Evolutionary conservation across 2,329 filamentous ascomycete species (phyloP), one percentile per base, ranked within the genome.

Genomic region (Colletotrichum sp.): DNA sequence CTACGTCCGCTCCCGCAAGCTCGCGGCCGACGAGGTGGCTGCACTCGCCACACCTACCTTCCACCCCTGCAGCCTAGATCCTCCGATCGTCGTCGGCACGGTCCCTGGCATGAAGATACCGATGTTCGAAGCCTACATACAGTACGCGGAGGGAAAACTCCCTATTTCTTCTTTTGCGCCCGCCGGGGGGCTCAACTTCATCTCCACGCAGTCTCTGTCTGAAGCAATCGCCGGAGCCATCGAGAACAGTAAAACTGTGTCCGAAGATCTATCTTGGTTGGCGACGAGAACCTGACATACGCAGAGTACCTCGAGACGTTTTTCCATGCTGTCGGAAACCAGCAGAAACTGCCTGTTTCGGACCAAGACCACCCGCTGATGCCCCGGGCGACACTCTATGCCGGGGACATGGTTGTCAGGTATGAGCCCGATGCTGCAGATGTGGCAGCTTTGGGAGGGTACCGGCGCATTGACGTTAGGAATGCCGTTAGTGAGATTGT

Each of bases 301-400:
- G 71, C 61, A 10, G 62, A 65, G 60, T 76, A 73, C n/a, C 24
- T 76, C 2, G 66, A 62, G 26, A 56, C n/a, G 52, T 76, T 67
- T n/a, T 74, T 74, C 21, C 8, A 7, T 1, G 74, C 70, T 2
- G 61, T 65, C 3, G 64, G 58, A 2, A 74, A 36, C 30, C 10
- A 4, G 8, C 36, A 70, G 24, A 56, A 30, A 18, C 8, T 74
- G 28, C 12, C 43, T 1, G 66, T 28, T 5, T 5, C 18, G 70
- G 60, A 74, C 0, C 52, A 74, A 6, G 70, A 76, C 5, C 74
- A 76, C 5, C 74, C 74, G 18, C 56, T 76, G 12, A 18, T 76
- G 30, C 74, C 74, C 16, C 28, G 62, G 26, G 8, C 60, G 13
- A 65, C 26, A 1, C 16, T 70, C 3, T 70, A 62, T 26, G 70